A percentile compares a stretch with the other conserved stretches of the same genome.
Conservation (phyloP, 495 filamentous ascomycete genomes). For the Xylaria acuta region DNA sequence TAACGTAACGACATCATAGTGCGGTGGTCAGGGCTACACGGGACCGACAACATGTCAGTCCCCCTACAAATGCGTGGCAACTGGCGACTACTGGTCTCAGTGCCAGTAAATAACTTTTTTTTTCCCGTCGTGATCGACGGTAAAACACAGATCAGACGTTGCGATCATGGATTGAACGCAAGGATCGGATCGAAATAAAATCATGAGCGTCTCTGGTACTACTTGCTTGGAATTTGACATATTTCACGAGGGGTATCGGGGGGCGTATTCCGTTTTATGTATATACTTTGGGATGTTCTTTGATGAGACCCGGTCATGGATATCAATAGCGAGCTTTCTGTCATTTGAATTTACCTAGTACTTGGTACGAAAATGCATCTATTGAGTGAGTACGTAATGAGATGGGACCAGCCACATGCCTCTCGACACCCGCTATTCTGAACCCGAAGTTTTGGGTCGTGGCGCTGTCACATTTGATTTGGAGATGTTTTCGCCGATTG, state of each 20-base stretch:
- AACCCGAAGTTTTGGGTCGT: background rate
- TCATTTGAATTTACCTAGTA: background rate
- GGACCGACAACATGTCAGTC: conserved; percentile 37
- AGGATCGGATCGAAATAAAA: conserved; percentile 22
- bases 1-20: conserved; percentile 27
- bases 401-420: background rate
- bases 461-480: background rate
- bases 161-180: conserved; percentile 25
- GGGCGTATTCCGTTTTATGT: conserved; percentile 1
- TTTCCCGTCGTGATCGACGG: background rate
- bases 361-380: background rate
- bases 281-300: conserved; percentile 13
- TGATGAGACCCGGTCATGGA: background rate
- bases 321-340: conserved; percentile 11
- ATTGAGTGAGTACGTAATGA: background rate
- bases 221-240: conserved; percentile 12
- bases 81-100: conserved; percentile 28
- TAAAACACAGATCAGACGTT: conserved; percentile 22
- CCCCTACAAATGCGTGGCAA: conserved; percentile 33
- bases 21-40: conserved; percentile 40
- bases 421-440: background rate
- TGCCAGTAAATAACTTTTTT: conserved; percentile 28
- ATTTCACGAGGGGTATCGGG: conserved; percentile 14
- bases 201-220: background rate
- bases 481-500: background rate